Evolutionary conservation across 2,329 filamentous ascomycete species (phyloP), one percentile per base, ranked within the genome.

Genomic region (Drechmeria coniospora): DNA sequence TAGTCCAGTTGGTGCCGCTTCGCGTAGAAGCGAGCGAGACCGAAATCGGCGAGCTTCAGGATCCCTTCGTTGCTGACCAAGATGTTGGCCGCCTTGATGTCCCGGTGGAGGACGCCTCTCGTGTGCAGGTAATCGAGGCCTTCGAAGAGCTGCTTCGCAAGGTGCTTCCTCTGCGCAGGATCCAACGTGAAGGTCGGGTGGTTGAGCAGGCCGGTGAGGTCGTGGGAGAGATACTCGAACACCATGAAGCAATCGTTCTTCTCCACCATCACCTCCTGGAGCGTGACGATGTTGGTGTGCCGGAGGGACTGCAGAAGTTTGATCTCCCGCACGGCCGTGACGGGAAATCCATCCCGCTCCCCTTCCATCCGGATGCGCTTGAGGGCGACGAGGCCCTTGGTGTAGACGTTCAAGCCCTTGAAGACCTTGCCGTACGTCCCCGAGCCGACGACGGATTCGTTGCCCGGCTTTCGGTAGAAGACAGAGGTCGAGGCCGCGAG

Each of bases 211-310:
- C 90, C 90, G 3, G 90, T 98, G 34, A 98, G 61, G 50, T 98
- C 90, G 50, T 98, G 90, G 2, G 90, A 87, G 18, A 95, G 66
- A 47, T 98, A 98, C 51, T 98, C 90, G 39, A 98, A 98, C 3
- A 98, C 90, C 90, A 98, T 98, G 55, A 92, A 98, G 51, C 90
- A 98, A 53, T 95, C 86, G 41, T 95, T 95, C 47, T 79, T 81
- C 56, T 98, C 90, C 2, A 98, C 90, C 90, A 98, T 98, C 39
- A 92, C 82, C 55, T 93, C 84, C 38, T 80, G 73, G 12, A 93
- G 59, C 22, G 75, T 74, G 32, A 93, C 82, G 27, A 93, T 75
- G 43, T 92, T 92, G 33, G 65, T 58, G 43, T 92, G 82, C 36
- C 77, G 75, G 14, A 92, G 63, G 4, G 80, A 86, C 46, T 92